phyloP scores from a whole-genome alignment of 192 early-diverging fungal genomes.

The Irineochytrium annulatum region DNA sequence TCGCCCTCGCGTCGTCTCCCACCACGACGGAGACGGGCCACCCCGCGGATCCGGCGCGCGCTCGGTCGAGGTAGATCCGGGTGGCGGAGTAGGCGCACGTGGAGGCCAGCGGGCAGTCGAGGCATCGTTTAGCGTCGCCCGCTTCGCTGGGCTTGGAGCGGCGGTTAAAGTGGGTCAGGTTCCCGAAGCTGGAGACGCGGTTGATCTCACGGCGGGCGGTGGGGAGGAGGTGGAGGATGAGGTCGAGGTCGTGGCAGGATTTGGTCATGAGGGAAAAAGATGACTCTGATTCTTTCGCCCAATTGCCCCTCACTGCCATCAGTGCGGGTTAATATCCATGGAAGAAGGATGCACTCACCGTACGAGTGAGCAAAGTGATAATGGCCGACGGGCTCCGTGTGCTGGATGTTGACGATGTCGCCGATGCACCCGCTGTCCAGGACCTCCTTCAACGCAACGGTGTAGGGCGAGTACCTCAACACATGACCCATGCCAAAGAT shows the following conservation, averaged over 20 bases:
- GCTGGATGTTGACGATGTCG: slow-evolving; percentile 58
- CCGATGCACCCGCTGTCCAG: slow-evolving; percentile 52
- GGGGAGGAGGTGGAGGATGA: slow-evolving; percentile 38
- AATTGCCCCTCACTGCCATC: slow-evolving; percentile 64
- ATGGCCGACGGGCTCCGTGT: slow-evolving; percentile 59
- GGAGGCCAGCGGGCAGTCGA: slow-evolving; percentile 48
- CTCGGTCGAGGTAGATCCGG: slow-evolving; percentile 46
- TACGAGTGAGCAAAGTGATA: slow-evolving; percentile 22
- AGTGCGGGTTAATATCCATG: neutral
- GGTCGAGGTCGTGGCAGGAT: slow-evolving; percentile 51
- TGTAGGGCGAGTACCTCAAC: slow-evolving; percentile 53
- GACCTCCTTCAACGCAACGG: slow-evolving; percentile 49
- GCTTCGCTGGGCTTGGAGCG: slow-evolving; percentile 54
- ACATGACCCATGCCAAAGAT: slow-evolving; percentile 36
- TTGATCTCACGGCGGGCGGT: slow-evolving; percentile 23
- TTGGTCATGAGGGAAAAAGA: slow-evolving; percentile 64
- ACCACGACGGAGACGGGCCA: slow-evolving; percentile 61
- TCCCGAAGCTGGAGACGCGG: slow-evolving; percentile 55
- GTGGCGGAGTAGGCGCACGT: slow-evolving; percentile 61
- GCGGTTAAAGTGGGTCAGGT: slow-evolving; percentile 53
- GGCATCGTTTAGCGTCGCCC: slow-evolving; percentile 49
- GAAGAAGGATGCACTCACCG: neutral
- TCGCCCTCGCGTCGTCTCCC: slow-evolving; percentile 26
- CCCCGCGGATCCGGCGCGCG: slow-evolving; percentile 27
- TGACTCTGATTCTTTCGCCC: slow-evolving; percentile 49